Evolutionary conservation across 495 filamentous ascomycete species (phyloP).

Genomic region (Lophium mytilinum): DNA sequence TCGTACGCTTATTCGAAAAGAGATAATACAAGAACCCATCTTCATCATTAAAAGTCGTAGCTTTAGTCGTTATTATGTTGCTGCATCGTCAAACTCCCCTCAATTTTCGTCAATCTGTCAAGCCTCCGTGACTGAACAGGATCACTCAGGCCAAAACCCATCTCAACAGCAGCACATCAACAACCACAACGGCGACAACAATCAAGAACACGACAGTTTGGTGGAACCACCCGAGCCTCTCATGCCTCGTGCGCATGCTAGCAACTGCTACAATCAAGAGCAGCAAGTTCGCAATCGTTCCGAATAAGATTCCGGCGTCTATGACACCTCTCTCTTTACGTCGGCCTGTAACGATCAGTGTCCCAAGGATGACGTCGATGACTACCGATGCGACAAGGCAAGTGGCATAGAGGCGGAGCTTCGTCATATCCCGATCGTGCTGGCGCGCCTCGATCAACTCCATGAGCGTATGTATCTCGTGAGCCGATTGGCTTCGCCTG

Average conservation of each 20-base stretch:
- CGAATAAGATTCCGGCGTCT: slow-evolving; percentile 13
- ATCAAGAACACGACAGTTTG: slow-evolving; percentile 22
- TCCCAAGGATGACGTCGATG: slow-evolving; percentile 12
- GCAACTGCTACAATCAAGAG: slow-evolving; percentile 7
- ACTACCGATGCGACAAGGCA: slow-evolving; percentile 14
- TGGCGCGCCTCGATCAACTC: slow-evolving; percentile 6
- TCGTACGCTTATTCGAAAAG: too few relatives aligned
- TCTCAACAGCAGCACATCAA: slow-evolving; percentile 9
- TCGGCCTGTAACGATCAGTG: slow-evolving; percentile 14
- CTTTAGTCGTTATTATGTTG: too few relatives aligned
- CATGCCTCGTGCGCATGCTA: slow-evolving; percentile 15
- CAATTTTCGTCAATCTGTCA: too few relatives aligned
- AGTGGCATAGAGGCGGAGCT: slow-evolving; percentile 11
- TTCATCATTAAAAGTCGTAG: too few relatives aligned
- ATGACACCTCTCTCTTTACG: slow-evolving; percentile 15
- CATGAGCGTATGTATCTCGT: slow-evolving; percentile 8
- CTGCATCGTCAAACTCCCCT: too few relatives aligned
- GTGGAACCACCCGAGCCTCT: slow-evolving; percentile 18
- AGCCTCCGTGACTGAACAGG: too few relatives aligned
- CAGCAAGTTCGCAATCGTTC: slow-evolving; percentile 14
- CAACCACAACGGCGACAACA: slow-evolving; percentile 24
- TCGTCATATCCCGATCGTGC: slow-evolving; percentile 16
- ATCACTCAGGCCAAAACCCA: slow-evolving; percentile 7
- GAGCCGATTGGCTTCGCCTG: slow-evolving; percentile 7
- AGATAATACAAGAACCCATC: too few relatives aligned